Base-by-base conservation (phyloP, 2,329 filamentous ascomycete species). In the Ploettnerulaceae sp. region DNA sequence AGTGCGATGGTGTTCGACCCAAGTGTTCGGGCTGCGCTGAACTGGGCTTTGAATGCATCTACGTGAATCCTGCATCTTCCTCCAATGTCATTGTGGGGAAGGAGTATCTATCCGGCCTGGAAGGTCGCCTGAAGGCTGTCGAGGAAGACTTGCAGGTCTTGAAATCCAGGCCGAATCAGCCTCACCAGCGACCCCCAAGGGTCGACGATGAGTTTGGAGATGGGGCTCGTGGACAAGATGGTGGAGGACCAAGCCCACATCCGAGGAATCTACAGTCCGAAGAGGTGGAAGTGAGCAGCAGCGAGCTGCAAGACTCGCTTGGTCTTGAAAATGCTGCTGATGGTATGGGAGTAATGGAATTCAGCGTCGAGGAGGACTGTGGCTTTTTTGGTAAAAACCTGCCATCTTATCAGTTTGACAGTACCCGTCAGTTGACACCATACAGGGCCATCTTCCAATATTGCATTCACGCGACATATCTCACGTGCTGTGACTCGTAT, bases 1-100 rank as follows among this genome's bases (percentile, higher is more conserved):
- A 70, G 61, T 73, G 71, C 44, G 68, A 73, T 58, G 69, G 70
- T 8, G 53, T 52, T 8, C 62, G 67, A 15, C 71, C 71, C 9
- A 64, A 63, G 33, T 73, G 70, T 49, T 66, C 65, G n/a, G 58
- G 64, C 18, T 73, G 70, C 45, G 53, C 49, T 12, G 64, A 68
- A 25, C 59, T 71, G 22, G 67, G 64, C 5, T 69, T 69, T 44
- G 68, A 71, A 7, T 73, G 71, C 53, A 55, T 64, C 24, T 73
- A 73, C 56, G 61, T 64, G 5, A 59, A 67, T 7, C 59, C 65
- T 3, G 56, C 57, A 6, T 63, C 64, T 12, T 57, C 61, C 2
- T 59, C 63, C 0, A 70, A 69, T 54, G 56, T 66, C 0, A 67
- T 70, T 31, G 64, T 68, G 2, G 63, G 64, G 35, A 70, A 69